Conservation (phyloP, 495 filamentous ascomycete genomes). For the Penicillium tannophilum region DNA sequence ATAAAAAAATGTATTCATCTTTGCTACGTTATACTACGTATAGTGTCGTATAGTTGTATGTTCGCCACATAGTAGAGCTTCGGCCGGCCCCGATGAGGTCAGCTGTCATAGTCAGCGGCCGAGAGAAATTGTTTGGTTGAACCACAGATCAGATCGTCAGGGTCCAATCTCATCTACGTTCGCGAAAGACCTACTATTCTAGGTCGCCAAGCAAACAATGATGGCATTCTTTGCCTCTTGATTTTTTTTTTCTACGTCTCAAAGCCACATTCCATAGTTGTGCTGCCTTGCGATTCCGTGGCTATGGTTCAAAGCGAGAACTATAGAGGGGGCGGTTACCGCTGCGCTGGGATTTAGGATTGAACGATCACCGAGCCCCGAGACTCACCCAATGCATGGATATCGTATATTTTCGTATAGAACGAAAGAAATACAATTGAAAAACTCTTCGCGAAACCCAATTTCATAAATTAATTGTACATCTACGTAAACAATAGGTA, state of each 20-base stretch:
- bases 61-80: background rate
- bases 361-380: background rate
- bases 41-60: background rate
- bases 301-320: background rate
- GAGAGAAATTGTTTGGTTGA: conserved; percentile 11
- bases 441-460: background rate
- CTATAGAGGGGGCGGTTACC: background rate
- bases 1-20: background rate
- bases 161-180: background rate
- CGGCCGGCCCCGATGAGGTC: conserved; percentile 4
- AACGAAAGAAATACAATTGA: background rate
- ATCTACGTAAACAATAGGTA: no score
- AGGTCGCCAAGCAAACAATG: background rate
- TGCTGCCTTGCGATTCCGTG: background rate
- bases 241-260: background rate
- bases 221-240: background rate
- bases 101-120: background rate
- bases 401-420: no score
- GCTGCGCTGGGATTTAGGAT: background rate
- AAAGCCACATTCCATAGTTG: conserved; percentile 1
- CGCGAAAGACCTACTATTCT: background rate
- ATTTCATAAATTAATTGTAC: background rate
- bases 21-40: no score
- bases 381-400: background rate
- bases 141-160: background rate